Conservation (phyloP, 768 basidiomycete genomes). For the Termitomyces sp. region DNA sequence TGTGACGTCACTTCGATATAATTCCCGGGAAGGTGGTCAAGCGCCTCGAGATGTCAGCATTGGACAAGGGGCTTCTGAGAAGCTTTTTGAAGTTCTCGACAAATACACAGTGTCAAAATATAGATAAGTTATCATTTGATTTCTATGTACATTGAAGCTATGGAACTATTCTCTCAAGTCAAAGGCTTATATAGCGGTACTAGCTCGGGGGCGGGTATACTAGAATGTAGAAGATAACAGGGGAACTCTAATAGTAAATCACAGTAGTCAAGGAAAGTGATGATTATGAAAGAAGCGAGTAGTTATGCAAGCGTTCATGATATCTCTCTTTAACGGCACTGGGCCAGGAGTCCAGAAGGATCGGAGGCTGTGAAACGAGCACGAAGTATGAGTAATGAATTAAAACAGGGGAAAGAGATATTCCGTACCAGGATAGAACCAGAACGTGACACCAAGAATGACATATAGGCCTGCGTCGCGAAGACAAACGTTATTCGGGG, state of each 20-base stretch:
- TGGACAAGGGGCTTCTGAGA: background rate
- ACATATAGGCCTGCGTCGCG: conserved; percentile 52
- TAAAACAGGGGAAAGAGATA: background rate
- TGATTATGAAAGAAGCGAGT: background rate
- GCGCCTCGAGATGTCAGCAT: background rate
- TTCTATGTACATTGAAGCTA: too few species aligned
- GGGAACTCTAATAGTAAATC: too few species aligned
- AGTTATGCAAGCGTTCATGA: too few species aligned
- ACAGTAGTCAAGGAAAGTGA: background rate
- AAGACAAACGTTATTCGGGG: background rate
- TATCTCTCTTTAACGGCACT: conserved; percentile 12
- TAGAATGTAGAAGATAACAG: too few species aligned
- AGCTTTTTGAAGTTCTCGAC: background rate
- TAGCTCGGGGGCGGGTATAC: too few species aligned
- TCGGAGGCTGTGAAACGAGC: conserved; percentile 21
- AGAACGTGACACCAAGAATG: conserved; percentile 68
- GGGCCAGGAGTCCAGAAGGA: conserved; percentile 24
- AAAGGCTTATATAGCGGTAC: too few species aligned
- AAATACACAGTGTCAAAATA: background rate
- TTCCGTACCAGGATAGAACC: conserved; percentile 50
- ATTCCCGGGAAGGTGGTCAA: background rate
- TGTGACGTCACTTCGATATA: background rate
- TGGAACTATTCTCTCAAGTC: too few species aligned
- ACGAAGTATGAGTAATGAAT: background rate
- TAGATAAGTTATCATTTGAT: background rate